Evolutionary conservation across 1,284 basidiomycete genomes (phyloP).

Genomic region (Xerocomus amazonicus): DNA sequence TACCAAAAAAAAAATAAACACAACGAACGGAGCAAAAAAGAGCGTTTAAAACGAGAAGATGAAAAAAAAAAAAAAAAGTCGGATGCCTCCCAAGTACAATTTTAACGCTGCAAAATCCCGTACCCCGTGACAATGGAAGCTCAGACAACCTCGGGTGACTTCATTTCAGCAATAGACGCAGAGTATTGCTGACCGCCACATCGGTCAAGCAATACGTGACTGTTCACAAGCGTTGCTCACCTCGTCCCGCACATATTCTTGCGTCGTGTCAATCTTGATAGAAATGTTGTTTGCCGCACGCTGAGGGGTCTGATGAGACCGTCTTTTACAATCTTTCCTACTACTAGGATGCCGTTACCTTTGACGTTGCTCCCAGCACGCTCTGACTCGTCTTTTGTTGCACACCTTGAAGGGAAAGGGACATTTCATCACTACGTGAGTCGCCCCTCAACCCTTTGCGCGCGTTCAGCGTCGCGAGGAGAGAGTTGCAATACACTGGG

Average conservation of each 20-base stretch:
- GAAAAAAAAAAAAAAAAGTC: neutral
- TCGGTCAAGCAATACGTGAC: conserved; percentile 4
- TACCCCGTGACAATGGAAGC: neutral
- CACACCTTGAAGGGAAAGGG: conserved; percentile 31
- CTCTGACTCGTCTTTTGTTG: conserved; percentile 27
- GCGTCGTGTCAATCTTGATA: conserved; percentile 34
- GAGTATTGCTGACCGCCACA: conserved; percentile 17
- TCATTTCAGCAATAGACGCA: conserved; percentile 13
- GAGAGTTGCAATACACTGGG: conserved; percentile 50
- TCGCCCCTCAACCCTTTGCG: conserved; percentile 38
- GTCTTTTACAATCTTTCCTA: neutral
- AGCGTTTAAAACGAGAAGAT: neutral
- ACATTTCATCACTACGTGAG: conserved; percentile 28
- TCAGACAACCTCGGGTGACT: conserved; percentile 23
- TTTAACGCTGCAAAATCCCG: neutral
- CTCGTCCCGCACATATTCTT: conserved; percentile 31
- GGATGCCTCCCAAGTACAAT: conserved; percentile 4
- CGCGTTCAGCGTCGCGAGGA: conserved; percentile 50
- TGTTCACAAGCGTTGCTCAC: conserved; percentile 10
- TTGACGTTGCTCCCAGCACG: conserved; percentile 16
- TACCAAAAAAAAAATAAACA: neutral
- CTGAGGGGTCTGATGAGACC: conserved; percentile 15
- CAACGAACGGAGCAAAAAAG: neutral
- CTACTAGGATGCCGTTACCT: conserved; percentile 5
- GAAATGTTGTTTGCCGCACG: conserved; percentile 32